Base-by-base conservation (phyloP, 495 filamentous ascomycete species). In the Xanthoparmelia taractica region DNA sequence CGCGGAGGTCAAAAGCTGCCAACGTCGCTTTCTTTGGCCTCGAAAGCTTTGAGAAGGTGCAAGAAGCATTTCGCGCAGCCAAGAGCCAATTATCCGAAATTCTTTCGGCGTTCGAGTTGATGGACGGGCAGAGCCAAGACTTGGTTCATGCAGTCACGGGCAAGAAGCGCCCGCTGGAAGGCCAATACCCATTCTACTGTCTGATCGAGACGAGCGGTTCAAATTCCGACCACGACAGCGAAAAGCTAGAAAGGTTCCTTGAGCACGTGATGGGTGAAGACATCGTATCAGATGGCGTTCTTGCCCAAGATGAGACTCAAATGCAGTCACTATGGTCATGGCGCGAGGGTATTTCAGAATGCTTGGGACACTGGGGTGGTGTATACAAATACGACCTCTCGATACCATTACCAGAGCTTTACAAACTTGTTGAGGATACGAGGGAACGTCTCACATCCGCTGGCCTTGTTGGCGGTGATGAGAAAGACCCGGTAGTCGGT, bases 321-420 rank as follows among this genome's bases (percentile, higher is more conserved):
- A 80, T 89, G 66, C 83, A 83, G 68, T 77, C 87, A 5, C 79
- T 98, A 61, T 98, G 94, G 94, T 80, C 85, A 65, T 97, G 91
- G 85, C 85, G 94, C 56, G 94, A 98, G 78, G 91, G 91, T 55
- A 90, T 98, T 65, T 84, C 95, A 0, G 94, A 98, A 76, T 81
- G 82, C 31, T 73, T 92, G 34, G 88, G 91, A 65, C 93, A 97
- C 72, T 91, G 90, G 76, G 94, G 94, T 36, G 94, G 93, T 12
- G 91, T 92, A 33, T 98, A 97, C 82, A 97, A 97, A 76, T 98
- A 98, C 75, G 94, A 98, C 71, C 81, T 98, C 8, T 97, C 94
- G 20, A 95, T 98, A 59, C 94, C 94, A 8, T 76, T 98, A 12
- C 71, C 82, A n/a, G 85, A 95, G 64, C 81, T 98, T 68, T 98